A percentile compares a stretch with the other conserved stretches of the same genome.
Evolutionary conservation across 192 early-diverging fungal genomes (phyloP).

Genomic region (Backusella macrospora): DNA sequence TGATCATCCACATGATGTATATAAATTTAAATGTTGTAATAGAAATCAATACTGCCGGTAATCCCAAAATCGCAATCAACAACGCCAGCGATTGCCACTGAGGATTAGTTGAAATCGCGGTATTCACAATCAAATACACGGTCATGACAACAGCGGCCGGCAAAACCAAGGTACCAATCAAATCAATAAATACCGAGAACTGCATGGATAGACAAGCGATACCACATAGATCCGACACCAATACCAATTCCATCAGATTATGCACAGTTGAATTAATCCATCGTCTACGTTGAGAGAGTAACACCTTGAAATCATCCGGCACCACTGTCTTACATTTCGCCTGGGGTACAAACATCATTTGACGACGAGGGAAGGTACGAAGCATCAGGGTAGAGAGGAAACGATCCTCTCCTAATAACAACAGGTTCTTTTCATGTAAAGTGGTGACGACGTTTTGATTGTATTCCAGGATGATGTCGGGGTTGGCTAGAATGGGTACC

Average conservation of each 20-base stretch:
- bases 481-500: conserved; percentile 87
- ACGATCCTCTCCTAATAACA: conserved; percentile 86
- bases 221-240: conserved; percentile 87
- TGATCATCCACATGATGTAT: conserved; percentile 90
- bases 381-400: conserved; percentile 87
- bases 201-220: conserved; percentile 88
- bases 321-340: conserved; percentile 85
- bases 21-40: conserved; percentile 83
- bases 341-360: conserved; percentile 85
- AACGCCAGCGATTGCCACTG: conserved; percentile 63
- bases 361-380: conserved; percentile 80
- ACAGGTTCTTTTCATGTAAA: no score
- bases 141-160: conserved; percentile 64
- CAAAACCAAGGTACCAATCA: conserved; percentile 75
- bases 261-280: conserved; percentile 97
- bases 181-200: conserved; percentile 74
- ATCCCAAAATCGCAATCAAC: conserved; percentile 76
- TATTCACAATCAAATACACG: conserved; percentile 55
- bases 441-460: no score
- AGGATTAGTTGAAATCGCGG: conserved; percentile 31
- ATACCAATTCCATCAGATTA: conserved; percentile 82
- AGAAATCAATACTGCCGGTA: conserved; percentile 89
- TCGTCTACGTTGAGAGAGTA: conserved; percentile 88
- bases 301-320: conserved; percentile 76
- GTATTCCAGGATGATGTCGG: no score